Evolutionary conservation across 2,329 filamentous ascomycete genomes (phyloP).

Genomic region (Alternaria gansuensis): DNA sequence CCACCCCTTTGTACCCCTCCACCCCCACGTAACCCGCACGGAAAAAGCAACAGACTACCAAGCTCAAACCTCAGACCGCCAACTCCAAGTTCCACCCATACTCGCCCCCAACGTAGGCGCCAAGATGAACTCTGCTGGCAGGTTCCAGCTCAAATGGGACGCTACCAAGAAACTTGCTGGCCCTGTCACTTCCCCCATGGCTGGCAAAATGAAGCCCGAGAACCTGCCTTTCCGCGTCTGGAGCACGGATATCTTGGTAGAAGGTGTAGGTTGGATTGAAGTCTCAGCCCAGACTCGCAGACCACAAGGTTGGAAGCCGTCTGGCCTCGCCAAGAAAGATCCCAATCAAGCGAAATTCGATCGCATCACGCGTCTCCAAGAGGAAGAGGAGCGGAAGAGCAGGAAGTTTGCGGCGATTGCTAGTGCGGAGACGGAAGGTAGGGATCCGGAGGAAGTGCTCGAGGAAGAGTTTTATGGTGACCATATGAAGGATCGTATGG

Average conservation of each 20-base stretch:
- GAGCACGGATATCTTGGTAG: slow-evolving; percentile 84
- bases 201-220: slow-evolving; percentile 70
- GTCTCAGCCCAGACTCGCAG: slow-evolving; percentile 79
- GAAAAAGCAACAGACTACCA: slow-evolving; percentile 82
- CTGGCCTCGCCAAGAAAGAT: slow-evolving; percentile 61
- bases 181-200: slow-evolving; percentile 71
- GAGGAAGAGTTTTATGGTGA: slow-evolving; percentile 34
- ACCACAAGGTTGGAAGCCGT: slow-evolving; percentile 43
- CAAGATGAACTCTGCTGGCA: slow-evolving; percentile 67
- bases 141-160: slow-evolving; percentile 78
- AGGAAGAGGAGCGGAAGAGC: slow-evolving; percentile 24
- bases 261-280: slow-evolving; percentile 94
- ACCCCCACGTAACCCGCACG: slow-evolving; percentile 78
- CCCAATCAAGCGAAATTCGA: slow-evolving; percentile 37
- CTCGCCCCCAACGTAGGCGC: slow-evolving; percentile 52
- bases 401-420: slow-evolving; percentile 34
- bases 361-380: slow-evolving; percentile 21
- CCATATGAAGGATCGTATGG: slow-evolving; percentile 25
- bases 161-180: slow-evolving; percentile 83
- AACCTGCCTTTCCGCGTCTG: slow-evolving; percentile 81
- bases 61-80: slow-evolving; percentile 60
- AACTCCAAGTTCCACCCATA: slow-evolving; percentile 71
- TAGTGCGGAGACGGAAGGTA: slow-evolving; percentile 16
- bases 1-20: slow-evolving; percentile 86
- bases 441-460: slow-evolving; percentile 47